Evolutionary conservation across 1,284 basidiomycete species (phyloP).

Genomic region (Sutorius eximius): DNA sequence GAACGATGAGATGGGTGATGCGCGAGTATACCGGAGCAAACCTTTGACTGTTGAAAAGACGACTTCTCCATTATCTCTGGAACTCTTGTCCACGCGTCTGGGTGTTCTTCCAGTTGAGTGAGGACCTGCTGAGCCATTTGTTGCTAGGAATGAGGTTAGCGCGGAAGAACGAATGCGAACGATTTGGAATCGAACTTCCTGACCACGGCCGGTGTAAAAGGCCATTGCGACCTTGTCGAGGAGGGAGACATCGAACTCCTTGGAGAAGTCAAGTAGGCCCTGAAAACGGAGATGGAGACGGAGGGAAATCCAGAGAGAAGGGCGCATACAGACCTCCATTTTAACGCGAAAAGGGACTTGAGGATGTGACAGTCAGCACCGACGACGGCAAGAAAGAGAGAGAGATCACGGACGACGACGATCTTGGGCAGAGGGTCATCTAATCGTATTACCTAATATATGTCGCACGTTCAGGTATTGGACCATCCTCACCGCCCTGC

Average conservation of each 20-base stretch:
- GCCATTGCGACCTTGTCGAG: constrained; percentile 86
- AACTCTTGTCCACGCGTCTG: constrained; percentile 98
- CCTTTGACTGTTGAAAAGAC: constrained; percentile 89
- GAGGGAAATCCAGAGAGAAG: constrained; percentile 19
- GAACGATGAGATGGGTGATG: constrained; percentile 20
- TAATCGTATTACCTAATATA: constrained; percentile 38
- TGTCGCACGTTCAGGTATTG: constrained; percentile 24
- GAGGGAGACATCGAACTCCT: constrained; percentile 81
- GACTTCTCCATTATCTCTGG: constrained; percentile 91
- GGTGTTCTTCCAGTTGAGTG: constrained; percentile 95
- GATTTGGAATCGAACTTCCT: constrained; percentile 50
- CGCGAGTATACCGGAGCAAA: constrained; percentile 27
- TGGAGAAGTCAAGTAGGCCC: constrained; percentile 85
- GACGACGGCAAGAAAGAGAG: constrained; percentile 11
- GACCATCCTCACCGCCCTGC: neutral
- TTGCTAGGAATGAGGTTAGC: constrained; percentile 57
- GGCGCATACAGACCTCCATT: constrained; percentile 39
- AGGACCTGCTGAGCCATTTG: constrained; percentile 87
- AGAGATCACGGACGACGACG: constrained; percentile 29
- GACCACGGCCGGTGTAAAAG: constrained; percentile 78
- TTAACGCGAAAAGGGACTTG: constrained; percentile 12
- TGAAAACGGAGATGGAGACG: constrained; percentile 37
- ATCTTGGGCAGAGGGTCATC: constrained; percentile 46
- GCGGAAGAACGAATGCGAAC: constrained; percentile 8
- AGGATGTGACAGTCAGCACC: constrained; percentile 5